These are phyloP conservation scores for Suhomyces sp. DNA, from an alignment of 805 yeast genomes.

Conservation along the genomic window DNA sequence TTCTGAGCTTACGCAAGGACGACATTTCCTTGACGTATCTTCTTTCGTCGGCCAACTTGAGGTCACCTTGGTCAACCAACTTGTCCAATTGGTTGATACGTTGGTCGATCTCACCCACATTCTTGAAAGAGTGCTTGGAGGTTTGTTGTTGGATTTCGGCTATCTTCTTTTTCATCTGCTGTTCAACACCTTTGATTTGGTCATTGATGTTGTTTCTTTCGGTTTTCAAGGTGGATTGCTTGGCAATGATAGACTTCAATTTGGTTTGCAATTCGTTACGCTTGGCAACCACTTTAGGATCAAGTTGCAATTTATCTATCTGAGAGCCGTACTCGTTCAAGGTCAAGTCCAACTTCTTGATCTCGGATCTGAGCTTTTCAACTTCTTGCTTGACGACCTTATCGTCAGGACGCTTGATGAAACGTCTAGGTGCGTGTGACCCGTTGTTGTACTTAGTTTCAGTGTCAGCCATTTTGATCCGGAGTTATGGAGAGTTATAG, in stretches of 20 bases:
- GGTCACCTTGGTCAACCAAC: slow-evolving; percentile 69
- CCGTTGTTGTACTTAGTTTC: slow-evolving; percentile 5
- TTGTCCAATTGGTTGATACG: slow-evolving; percentile 66
- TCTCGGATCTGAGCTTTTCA: slow-evolving; percentile 53
- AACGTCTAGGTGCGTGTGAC: slow-evolving; percentile 35
- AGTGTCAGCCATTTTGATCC: slow-evolving; percentile 3
- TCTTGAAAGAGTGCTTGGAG: slow-evolving; percentile 66
- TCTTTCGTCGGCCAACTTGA: slow-evolving; percentile 90
- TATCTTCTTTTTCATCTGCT: slow-evolving; percentile 68
- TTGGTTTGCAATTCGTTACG: slow-evolving; percentile 33
- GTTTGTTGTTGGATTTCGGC: slow-evolving; percentile 69
- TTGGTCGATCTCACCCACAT: slow-evolving; percentile 64
- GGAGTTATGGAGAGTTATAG: neutral
- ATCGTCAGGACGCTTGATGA: slow-evolving; percentile 74
- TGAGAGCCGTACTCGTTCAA: slow-evolving; percentile 52
- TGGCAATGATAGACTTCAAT: slow-evolving; percentile 41
- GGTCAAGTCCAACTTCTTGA: slow-evolving; percentile 58
- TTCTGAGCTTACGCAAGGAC: slow-evolving; percentile 72
- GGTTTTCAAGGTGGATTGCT: slow-evolving; percentile 48
- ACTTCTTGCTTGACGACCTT: slow-evolving; percentile 58
- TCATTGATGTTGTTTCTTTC: slow-evolving; percentile 55
- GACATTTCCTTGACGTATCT: slow-evolving; percentile 80
- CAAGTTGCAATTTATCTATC: slow-evolving; percentile 42
- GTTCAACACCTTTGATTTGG: slow-evolving; percentile 70
- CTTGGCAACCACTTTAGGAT: slow-evolving; percentile 27